Conservation (phyloP, 2,329 filamentous ascomycete genomes). For the Penicillium expansum region DNA sequence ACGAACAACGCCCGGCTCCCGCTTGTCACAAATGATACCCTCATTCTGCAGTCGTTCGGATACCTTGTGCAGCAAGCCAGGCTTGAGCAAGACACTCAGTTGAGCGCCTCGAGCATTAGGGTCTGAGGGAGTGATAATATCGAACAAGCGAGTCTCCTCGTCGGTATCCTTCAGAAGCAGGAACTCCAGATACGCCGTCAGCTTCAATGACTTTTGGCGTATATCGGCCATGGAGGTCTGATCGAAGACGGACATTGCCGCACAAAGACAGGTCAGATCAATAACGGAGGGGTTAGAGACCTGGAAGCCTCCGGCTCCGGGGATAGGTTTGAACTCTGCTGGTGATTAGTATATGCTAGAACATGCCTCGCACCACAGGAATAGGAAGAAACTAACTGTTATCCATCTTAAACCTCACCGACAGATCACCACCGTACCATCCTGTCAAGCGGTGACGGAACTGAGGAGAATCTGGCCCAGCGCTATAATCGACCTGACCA, state of each 20-base stretch:
- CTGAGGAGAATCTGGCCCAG: slow-evolving; percentile 43
- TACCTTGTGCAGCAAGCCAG: slow-evolving; percentile 68
- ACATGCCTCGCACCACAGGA: background rate
- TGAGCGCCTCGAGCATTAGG: slow-evolving; percentile 70
- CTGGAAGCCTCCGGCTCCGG: slow-evolving; percentile 76
- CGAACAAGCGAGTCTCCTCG: slow-evolving; percentile 47
- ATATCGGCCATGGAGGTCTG: slow-evolving; percentile 66
- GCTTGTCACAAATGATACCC: slow-evolving; percentile 75
- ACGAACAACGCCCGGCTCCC: slow-evolving; percentile 78
- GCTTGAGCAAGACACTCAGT: slow-evolving; percentile 68
- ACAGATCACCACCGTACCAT: slow-evolving; percentile 81
- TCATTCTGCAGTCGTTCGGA: slow-evolving; percentile 62
- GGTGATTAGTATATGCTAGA: slow-evolving; percentile 2
- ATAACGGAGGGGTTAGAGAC: slow-evolving; percentile 76
- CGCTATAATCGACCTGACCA: slow-evolving; percentile 46
- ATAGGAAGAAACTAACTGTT: slow-evolving; percentile 48
- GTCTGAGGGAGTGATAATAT: slow-evolving; percentile 66
- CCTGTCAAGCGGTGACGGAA: slow-evolving; percentile 69
- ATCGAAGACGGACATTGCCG: slow-evolving; percentile 69
- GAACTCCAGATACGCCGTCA: slow-evolving; percentile 74
- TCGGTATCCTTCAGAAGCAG: slow-evolving; percentile 51
- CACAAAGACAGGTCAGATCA: slow-evolving; percentile 69
- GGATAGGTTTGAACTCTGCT: slow-evolving; percentile 66
- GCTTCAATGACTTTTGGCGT: slow-evolving; percentile 64
- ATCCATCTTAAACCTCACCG: slow-evolving; percentile 74